These are phyloP conservation scores for Vanrija sp. DNA, from an alignment of 1,284 basidiomycete species.

Conservation along the genomic window DNA sequence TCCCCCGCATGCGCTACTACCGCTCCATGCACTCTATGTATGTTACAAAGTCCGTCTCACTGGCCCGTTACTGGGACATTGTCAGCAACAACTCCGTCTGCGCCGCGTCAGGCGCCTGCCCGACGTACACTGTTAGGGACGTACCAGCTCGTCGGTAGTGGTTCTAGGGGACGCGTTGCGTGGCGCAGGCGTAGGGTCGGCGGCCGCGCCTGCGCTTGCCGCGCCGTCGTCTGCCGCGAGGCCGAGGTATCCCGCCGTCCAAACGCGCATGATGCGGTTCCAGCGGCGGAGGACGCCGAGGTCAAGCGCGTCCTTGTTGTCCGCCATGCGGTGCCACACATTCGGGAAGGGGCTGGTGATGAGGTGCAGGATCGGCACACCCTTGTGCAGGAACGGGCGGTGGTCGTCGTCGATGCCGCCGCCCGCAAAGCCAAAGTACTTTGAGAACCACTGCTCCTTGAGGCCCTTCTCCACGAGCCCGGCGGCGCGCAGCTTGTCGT, in stretches of 20 bases:
- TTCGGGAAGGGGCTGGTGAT: slow-evolving; percentile 84
- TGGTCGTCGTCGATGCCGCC: slow-evolving; percentile 87
- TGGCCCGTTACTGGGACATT: neutral
- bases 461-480: slow-evolving; percentile 29
- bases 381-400: slow-evolving; percentile 76
- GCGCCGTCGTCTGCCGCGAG: slow-evolving; percentile 48
- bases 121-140: neutral
- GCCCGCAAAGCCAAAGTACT: slow-evolving; percentile 42
- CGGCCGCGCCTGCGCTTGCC: neutral
- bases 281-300: slow-evolving; percentile 81
- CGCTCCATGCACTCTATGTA: no score
- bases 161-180: no score
- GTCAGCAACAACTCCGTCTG: neutral
- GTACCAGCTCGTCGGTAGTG: slow-evolving; percentile 7
- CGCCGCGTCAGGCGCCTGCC: neutral
- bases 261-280: slow-evolving; percentile 82
- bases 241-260: slow-evolving; percentile 84
- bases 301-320: slow-evolving; percentile 82
- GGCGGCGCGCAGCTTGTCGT: slow-evolving; percentile 56
- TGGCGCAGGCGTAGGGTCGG: no score
- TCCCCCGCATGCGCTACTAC: no score
- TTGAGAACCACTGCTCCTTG: slow-evolving; percentile 38
- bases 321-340: slow-evolving; percentile 84
- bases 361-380: slow-evolving; percentile 85
- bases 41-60: no score